A percentile compares a stretch with the other conserved stretches of the same genome.
These are phyloP conservation scores for Solanum microdontum DNA, from an alignment of 257 asterid species.

Conservation along the genomic window DNA sequence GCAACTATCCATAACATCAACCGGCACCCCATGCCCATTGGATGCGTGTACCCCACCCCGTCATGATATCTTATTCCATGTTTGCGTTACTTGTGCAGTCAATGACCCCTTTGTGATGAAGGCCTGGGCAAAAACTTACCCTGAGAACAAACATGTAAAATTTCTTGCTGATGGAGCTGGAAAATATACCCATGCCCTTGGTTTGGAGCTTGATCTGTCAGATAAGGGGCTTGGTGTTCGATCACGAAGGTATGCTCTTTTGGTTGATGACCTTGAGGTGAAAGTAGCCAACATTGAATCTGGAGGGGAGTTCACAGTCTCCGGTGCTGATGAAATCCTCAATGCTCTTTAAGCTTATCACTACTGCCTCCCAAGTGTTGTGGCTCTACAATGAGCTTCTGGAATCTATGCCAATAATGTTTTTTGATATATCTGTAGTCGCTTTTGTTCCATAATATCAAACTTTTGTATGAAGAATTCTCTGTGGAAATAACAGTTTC, in stretches of 20 bases:
- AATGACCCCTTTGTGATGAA: slow-evolving; percentile 96
- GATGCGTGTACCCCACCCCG: background rate
- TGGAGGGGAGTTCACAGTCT: slow-evolving; percentile 88
- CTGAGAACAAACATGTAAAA: slow-evolving; percentile 68
- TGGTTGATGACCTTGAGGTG: slow-evolving; percentile 77
- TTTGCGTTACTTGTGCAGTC: slow-evolving; percentile 27
- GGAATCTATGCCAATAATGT: background rate
- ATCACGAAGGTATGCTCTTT: slow-evolving; percentile 65
- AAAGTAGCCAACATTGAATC: slow-evolving; percentile 67
- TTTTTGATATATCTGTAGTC: background rate
- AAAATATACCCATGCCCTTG: slow-evolving; percentile 61
- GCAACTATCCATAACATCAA: background rate
- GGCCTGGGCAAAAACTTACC: slow-evolving; percentile 92
- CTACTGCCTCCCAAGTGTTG: background rate
- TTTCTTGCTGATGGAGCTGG: slow-evolving; percentile 88
- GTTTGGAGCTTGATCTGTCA: slow-evolving; percentile 71
- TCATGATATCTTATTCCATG: background rate
- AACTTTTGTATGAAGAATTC: background rate
- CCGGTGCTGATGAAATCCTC: slow-evolving; percentile 78
- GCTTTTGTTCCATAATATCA: background rate
- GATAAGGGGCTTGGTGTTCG: slow-evolving; percentile 85
- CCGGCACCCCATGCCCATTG: background rate
- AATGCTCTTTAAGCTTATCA: slow-evolving; percentile 47
- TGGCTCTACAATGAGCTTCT: background rate
- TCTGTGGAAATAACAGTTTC: background rate